These are phyloP conservation scores for Chaetomium tenue DNA, from an alignment of 495 filamentous ascomycete species.

Conservation along the genomic window DNA sequence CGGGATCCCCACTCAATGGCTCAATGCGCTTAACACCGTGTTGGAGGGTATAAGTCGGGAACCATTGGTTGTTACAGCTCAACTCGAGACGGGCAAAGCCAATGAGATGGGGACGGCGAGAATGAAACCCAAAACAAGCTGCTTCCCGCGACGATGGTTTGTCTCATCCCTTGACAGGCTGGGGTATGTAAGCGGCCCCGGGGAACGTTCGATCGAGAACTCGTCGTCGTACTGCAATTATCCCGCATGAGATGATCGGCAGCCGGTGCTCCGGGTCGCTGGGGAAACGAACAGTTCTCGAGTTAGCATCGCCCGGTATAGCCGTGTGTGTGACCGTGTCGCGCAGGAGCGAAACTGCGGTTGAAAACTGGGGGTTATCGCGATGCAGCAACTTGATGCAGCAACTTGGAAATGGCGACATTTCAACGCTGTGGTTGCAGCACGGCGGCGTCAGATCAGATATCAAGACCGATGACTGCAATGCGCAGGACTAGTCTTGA, in stretches of 20 bases:
- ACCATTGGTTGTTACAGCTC: constrained; percentile 26
- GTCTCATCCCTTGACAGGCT: constrained; percentile 6
- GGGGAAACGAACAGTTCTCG: constrained; percentile 12
- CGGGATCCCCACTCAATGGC: constrained; percentile 23
- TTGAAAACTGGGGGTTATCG: neutral
- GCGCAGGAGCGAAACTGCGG: neutral
- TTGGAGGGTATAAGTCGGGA: constrained; percentile 35
- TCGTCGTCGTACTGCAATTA: constrained; percentile 10
- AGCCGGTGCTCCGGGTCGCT: constrained; percentile 19
- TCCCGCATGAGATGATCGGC: constrained; percentile 24
- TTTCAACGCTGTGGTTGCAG: constrained; percentile 12
- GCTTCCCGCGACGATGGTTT: constrained; percentile 17
- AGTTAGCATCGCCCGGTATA: constrained; percentile 2
- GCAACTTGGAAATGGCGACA: neutral
- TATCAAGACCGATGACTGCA: constrained; percentile 31
- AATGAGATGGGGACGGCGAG: constrained; percentile 28
- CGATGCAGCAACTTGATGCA: constrained; percentile 10
- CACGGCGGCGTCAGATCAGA: constrained; percentile 9
- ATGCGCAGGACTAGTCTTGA: constrained; percentile 20
- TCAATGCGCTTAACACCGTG: constrained; percentile 16
- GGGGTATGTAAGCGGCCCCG: constrained; percentile 8
- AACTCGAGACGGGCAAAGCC: constrained; percentile 20
- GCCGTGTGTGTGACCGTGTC: neutral
- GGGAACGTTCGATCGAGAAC: constrained; percentile 15
- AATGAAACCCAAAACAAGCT: constrained; percentile 27